Evolutionary conservation across 495 filamentous ascomycete species (phyloP), one percentile per base, ranked within the genome.

Genomic region (Trichoderma asperelloides): DNA sequence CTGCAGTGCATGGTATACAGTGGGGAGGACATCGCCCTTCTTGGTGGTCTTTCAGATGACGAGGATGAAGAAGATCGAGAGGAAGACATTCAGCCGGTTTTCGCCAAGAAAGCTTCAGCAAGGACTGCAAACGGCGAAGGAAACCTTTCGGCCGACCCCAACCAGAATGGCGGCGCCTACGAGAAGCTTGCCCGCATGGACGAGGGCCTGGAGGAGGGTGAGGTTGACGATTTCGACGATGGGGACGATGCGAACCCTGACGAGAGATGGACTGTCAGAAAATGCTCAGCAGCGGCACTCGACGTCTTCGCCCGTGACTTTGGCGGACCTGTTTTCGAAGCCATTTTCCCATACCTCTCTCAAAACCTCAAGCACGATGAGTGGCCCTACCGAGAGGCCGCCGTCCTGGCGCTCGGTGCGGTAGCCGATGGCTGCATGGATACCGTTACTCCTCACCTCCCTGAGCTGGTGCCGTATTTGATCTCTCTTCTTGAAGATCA

Each of bases 1-100:
- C 85, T 99, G 2, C 87, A 94, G 68, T 94, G 91, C 72, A 99
- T 99, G 95, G 87, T 98, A 18, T 99, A 98, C 71, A 89, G 90
- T 71, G 90, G 96, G 68, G 95, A 98, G 66, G 96, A 98, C 68
- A 92, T 96, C 65, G 84, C 91, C 62, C 82, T 91, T 28, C 78
- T 98, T 30, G 92, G 91, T 68, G 90, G 86, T 43, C 91, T 89
- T 9, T 89, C 87, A 37, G 91, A 96, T 68, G 93, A 98, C 79
- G 96, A 96, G 55, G 93, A 97, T 28, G 81, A 90, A 67, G 96
- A 98, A 37, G 96, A 99, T 75, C 85, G 88, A 9, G 89, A 86
- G 23, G 85, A 98, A 74, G 95, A 99, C 74, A 89, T 99, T 70
- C 96, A 92, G 77, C 95, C 95, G 3, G 86, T 88, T 64, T 98